Evolutionary conservation across 2,329 filamentous ascomycete genomes (phyloP).

Genomic region (Phialophora macrospora): DNA sequence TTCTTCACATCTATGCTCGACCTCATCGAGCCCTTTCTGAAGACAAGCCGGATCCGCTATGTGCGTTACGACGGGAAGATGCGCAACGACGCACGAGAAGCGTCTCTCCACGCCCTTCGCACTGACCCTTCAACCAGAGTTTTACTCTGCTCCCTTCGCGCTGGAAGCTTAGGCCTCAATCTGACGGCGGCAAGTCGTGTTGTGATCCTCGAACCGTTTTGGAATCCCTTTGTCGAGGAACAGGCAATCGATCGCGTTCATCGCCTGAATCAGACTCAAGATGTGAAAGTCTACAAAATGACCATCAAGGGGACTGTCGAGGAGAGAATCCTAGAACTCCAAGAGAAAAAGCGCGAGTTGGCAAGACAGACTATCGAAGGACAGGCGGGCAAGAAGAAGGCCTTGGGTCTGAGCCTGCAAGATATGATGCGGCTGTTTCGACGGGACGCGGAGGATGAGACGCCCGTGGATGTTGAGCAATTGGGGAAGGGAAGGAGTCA

Average conservation of each 20-base stretch:
- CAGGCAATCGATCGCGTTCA: slow-evolving; percentile 98
- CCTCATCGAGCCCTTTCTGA: slow-evolving; percentile 89
- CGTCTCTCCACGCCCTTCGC: slow-evolving; percentile 76
- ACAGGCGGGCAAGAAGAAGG: slow-evolving; percentile 64
- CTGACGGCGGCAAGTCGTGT: slow-evolving; percentile 91
- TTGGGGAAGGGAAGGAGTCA: slow-evolving; percentile 13
- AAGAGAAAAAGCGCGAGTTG: slow-evolving; percentile 89
- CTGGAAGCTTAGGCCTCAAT: slow-evolving; percentile 90
- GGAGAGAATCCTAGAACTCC: slow-evolving; percentile 89
- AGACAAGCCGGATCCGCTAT: slow-evolving; percentile 73
- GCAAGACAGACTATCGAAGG: slow-evolving; percentile 82
- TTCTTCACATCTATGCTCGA: slow-evolving; percentile 99
- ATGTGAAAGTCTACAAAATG: slow-evolving; percentile 94
- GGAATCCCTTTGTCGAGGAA: slow-evolving; percentile 99
- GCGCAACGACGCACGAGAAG: slow-evolving; percentile 90
- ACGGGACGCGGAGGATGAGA: slow-evolving; percentile 63
- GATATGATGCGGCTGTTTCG: slow-evolving; percentile 92
- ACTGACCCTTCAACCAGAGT: slow-evolving; percentile 77
- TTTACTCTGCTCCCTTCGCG: slow-evolving; percentile 90
- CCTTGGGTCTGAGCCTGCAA: slow-evolving; percentile 84
- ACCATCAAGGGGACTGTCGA: slow-evolving; percentile 87
- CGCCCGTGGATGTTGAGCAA: slow-evolving; percentile 26
- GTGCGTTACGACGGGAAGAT: slow-evolving; percentile 94
- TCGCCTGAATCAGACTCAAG: slow-evolving; percentile 93
- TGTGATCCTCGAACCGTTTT: slow-evolving; percentile 95